Evolutionary conservation across 768 basidiomycete species (phyloP), one percentile per base, ranked within the genome.

Genomic region (Trametopsis cervina): DNA sequence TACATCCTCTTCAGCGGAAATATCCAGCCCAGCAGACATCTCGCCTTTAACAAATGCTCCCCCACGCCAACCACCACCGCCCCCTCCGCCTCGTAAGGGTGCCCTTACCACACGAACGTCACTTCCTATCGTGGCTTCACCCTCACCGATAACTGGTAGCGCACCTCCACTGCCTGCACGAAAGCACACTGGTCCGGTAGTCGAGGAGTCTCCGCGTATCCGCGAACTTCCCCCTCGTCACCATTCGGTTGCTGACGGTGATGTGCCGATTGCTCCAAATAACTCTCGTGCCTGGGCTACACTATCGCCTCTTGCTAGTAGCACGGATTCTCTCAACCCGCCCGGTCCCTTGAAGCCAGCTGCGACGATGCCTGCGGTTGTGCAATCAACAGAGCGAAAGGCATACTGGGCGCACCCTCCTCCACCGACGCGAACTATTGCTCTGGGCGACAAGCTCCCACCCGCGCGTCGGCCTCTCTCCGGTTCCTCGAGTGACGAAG

Each of bases 341-440:
- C 29, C 29, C 9, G 15, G 7, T 33, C 7, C 29, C 15, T 33
- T 15, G 29, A 15, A 7, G 7, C 9, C 29, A 15, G 44, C 55
- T 4, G 23, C 27, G 20, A 37, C 25, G 18, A 26, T 35, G 1
- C 2, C 35, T 18, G 15, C 49, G 5, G 25, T 39, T 15, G 24
- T 39, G 4, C 20, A 10, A 15, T 46, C 41, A 4, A 33, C 41
- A 3, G 62, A 62, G 40, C 60, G 62, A 12, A 65, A 61, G 48
- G 38, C 50, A 5, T 60, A 58, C 33, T 58, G 60, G 7, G 39
- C 45, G n/a, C 58, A 59, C 20, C 84, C 77, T 0, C 88, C 88
- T 0, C 88, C 88, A 0, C 88, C 88, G 0, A 85, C 80, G 0
- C 83, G 88, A 4, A 82, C 70, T 0, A 88, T 89, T 39, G 84